Conservation (phyloP, 805 yeast genomes). For the Debaryomyces hansenii region DNA sequence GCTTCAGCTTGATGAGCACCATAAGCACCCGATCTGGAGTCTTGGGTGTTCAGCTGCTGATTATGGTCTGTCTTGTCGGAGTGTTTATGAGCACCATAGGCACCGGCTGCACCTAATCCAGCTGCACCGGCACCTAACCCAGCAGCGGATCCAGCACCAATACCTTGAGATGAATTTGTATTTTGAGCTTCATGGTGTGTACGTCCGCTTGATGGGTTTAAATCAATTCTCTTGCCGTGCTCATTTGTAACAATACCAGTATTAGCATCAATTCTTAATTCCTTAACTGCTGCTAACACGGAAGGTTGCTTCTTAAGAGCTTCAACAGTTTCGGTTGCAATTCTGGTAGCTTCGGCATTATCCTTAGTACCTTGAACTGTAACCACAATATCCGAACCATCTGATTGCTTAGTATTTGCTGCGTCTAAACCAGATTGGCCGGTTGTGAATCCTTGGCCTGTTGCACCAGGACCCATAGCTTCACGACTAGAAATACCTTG, state of each 20-base stretch:
- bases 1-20: no score
- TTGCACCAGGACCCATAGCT: not conserved
- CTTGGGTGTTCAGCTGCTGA: no score
- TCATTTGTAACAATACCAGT: conserved; percentile 32
- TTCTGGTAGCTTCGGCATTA: conserved; percentile 21
- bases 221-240: conserved; percentile 12
- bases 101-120: not conserved
- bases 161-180: not conserved
- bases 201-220: not conserved
- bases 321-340: conserved; percentile 28
- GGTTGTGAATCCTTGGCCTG: not conserved
- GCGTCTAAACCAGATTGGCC: not conserved
- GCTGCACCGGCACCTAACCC: not conserved
- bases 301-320: conserved; percentile 22
- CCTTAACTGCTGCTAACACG: conserved; percentile 17
- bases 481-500: not conserved
- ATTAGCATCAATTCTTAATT: conserved; percentile 27
- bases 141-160: not conserved
- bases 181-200: not conserved
- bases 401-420: not conserved
- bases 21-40: no score
- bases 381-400: conserved; percentile 21
- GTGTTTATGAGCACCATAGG: not conserved
- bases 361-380: conserved; percentile 29
- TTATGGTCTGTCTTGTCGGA: not conserved